Conservation (phyloP, 192 early-diverging fungal genomes). For the Coemansia sp. region DNA sequence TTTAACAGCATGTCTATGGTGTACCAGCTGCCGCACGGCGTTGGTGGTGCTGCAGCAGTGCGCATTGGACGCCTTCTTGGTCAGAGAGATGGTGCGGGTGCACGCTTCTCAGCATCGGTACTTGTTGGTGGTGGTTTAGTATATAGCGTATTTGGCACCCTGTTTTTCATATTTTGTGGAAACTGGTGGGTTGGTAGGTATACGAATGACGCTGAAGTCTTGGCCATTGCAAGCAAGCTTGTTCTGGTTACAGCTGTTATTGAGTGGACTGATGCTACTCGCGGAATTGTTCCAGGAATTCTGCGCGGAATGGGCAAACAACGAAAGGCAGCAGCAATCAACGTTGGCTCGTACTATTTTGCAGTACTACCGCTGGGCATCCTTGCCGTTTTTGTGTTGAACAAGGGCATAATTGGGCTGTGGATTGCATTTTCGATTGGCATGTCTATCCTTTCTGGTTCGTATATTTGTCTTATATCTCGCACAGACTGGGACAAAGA, state of each 20-base stretch:
- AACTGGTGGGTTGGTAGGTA: slow-evolving; percentile 63
- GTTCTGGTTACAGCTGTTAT: slow-evolving; percentile 33
- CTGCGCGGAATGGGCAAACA: slow-evolving; percentile 60
- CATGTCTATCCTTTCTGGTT: slow-evolving; percentile 29
- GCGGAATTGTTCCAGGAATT: slow-evolving; percentile 61
- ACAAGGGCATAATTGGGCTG: slow-evolving; percentile 36
- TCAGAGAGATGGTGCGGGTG: slow-evolving; percentile 39
- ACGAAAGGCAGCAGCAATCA: slow-evolving; percentile 51
- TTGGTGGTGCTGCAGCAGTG: slow-evolving; percentile 57
- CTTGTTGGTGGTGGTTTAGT: slow-evolving; percentile 35
- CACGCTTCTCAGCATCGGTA: slow-evolving; percentile 51
- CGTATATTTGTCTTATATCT: slow-evolving; percentile 18
- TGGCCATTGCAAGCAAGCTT: slow-evolving; percentile 27
- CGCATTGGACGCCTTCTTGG: slow-evolving; percentile 58
- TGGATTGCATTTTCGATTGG: slow-evolving; percentile 43
- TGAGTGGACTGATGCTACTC: slow-evolving; percentile 57
- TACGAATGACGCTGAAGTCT: slow-evolving; percentile 31
- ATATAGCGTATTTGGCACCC: slow-evolving; percentile 58
- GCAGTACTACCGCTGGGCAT: slow-evolving; percentile 54
- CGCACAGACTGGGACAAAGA: slow-evolving; percentile 32
- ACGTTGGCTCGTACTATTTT: slow-evolving; percentile 56
- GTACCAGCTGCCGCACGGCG: slow-evolving; percentile 58
- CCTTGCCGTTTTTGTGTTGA: slow-evolving; percentile 24
- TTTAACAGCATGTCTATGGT: slow-evolving; percentile 57
- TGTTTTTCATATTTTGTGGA: slow-evolving; percentile 39